A percentile compares a stretch with the other conserved stretches of the same genome.
Evolutionary conservation across 805 yeast species (phyloP).

Genomic region (Candida nonsorbophila): DNA sequence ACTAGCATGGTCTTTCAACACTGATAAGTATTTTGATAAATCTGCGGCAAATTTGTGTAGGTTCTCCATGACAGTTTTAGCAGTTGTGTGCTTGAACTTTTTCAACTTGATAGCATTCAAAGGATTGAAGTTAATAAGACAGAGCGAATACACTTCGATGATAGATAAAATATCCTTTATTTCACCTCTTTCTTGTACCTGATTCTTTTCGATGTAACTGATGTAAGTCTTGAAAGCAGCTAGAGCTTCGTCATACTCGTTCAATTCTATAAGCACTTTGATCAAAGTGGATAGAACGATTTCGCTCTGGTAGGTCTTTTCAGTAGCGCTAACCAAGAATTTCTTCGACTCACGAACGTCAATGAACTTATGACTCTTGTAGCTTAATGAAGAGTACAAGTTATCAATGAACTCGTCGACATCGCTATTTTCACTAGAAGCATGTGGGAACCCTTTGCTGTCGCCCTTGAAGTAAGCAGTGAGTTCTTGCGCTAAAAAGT

Average conservation of each 20-base stretch:
- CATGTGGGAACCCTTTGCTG: slow-evolving; percentile 24
- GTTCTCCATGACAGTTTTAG: slow-evolving; percentile 14
- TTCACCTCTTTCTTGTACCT: slow-evolving; percentile 22
- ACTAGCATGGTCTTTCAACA: slow-evolving; percentile 16
- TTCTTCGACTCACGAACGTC: slow-evolving; percentile 22
- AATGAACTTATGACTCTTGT: slow-evolving; percentile 9
- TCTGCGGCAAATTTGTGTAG: slow-evolving; percentile 13
- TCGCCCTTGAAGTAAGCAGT: slow-evolving; percentile 6
- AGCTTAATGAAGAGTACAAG: slow-evolving; percentile 22
- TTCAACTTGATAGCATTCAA: slow-evolving; percentile 17
- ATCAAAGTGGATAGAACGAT: slow-evolving; percentile 26
- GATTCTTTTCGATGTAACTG: slow-evolving; percentile 26
- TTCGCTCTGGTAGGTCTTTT: slow-evolving; percentile 33
- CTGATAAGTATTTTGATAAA: slow-evolving; percentile 19
- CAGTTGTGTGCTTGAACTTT: slow-evolving; percentile 21
- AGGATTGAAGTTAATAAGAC: slow-evolving; percentile 33
- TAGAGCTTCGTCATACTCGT: slow-evolving; percentile 39
- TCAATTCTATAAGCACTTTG: slow-evolving; percentile 23
- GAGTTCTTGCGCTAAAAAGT: slow-evolving; percentile 17
- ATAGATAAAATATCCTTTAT: slow-evolving; percentile 27
- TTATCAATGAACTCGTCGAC: slow-evolving; percentile 24
- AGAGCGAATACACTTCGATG: slow-evolving; percentile 26
- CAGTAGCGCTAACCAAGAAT: slow-evolving; percentile 23
- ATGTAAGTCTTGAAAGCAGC: slow-evolving; percentile 36
- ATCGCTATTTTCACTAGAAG: slow-evolving; percentile 12